phyloP scores from a whole-genome alignment of 352 stramenopile genomes.

The Globisporangium cystogenes region DNA sequence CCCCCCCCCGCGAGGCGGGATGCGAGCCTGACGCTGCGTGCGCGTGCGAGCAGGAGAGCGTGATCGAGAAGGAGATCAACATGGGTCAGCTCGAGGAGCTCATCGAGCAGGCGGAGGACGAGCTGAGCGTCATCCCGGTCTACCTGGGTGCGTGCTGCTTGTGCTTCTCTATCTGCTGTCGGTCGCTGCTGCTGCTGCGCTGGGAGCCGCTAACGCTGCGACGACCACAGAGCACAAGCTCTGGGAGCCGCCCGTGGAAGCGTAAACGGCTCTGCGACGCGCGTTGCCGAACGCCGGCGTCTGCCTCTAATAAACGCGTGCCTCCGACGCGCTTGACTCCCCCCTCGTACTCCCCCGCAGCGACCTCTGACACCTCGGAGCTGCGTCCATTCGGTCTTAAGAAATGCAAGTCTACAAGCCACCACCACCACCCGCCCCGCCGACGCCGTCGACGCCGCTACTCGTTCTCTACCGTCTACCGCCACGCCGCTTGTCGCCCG shows the following conservation, averaged over 20 bases:
- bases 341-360: too few relatives aligned
- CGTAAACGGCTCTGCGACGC: constrained; percentile 13
- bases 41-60: constrained; percentile 37
- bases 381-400: constrained; percentile 2
- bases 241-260: constrained; percentile 70
- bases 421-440: constrained; percentile 4
- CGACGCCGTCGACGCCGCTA: background rate
- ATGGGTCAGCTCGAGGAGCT: constrained; percentile 86
- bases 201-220: background rate
- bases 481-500: too few relatives aligned
- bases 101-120: constrained; percentile 84
- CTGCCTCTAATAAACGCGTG: constrained; percentile 13
- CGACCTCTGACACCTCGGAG: background rate
- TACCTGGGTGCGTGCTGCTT: constrained; percentile 57
- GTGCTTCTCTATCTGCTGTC: background rate
- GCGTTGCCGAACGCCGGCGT: background rate
- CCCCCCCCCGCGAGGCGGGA: too few relatives aligned
- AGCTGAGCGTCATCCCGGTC: constrained; percentile 80
- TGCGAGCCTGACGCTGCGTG: background rate
- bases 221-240: constrained; percentile 67
- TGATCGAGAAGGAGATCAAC: constrained; percentile 84
- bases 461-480: constrained; percentile 7
- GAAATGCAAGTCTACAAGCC: constrained; percentile 16
- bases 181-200: background rate
- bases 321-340: background rate